Conservation (phyloP, 352 stramenopile genomes). For the Phytophthora capsici region DNA sequence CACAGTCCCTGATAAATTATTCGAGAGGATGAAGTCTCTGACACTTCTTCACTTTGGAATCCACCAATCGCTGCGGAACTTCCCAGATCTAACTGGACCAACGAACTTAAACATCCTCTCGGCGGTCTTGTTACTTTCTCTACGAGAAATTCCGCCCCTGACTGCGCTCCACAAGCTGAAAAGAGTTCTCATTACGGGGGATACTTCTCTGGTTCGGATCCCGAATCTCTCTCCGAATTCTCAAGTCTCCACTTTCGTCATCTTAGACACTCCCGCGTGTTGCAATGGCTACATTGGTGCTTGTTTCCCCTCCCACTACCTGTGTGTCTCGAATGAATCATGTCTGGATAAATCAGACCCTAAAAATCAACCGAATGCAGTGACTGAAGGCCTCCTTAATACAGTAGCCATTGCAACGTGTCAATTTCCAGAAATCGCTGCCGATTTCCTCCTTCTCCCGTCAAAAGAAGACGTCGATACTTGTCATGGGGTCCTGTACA, state of each 20-base stretch:
- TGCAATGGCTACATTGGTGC: constrained; percentile 30
- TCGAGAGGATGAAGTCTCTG: constrained; percentile 32
- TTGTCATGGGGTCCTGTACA: constrained; percentile 31
- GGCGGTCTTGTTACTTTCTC: constrained; percentile 4
- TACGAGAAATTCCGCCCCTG: constrained; percentile 26
- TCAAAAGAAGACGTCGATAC: constrained; percentile 8
- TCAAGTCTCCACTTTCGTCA: not conserved
- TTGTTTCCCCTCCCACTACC: constrained; percentile 12
- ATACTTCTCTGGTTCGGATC: not conserved
- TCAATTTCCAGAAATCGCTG: not conserved
- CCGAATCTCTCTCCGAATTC: not conserved
- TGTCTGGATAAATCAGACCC: constrained; percentile 5
- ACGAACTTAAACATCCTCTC: constrained; percentile 31
- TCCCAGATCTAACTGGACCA: constrained; percentile 23
- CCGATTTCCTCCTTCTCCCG: not conserved
- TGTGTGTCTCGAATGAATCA: not conserved
- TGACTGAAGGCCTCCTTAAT: constrained; percentile 8
- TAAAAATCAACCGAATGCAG: constrained; percentile 4
- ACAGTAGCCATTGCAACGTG: constrained; percentile 6
- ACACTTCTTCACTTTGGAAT: constrained; percentile 32
- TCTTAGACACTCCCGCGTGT: constrained; percentile 9
- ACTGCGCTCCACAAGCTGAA: constrained; percentile 8
- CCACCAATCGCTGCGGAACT: constrained; percentile 10
- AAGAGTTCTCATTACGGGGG: not conserved
- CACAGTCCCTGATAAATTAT: constrained; percentile 27